Percentiles rank a stretch among this genome's conserved stretches.
Conservation (phyloP, 2,329 filamentous ascomycete genomes). For the Trichoderma sp. region DNA sequence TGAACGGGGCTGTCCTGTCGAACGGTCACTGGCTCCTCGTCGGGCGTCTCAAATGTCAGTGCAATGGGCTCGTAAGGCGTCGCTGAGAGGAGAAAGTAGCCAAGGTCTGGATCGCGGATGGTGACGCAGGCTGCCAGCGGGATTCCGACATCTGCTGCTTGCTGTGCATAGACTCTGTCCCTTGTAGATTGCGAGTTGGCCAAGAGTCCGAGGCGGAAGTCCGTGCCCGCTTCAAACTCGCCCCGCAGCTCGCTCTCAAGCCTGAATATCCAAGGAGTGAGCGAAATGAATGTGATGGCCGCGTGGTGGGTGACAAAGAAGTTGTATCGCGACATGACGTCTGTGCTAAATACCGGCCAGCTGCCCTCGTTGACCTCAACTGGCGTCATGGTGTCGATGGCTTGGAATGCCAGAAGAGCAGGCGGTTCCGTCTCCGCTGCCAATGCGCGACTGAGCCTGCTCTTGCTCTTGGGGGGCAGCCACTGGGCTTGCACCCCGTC, state of each 20-base stretch:
- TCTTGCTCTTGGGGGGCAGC: conserved; percentile 60
- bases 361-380: conserved; percentile 58
- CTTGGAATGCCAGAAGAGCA: conserved; percentile 62
- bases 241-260: conserved; percentile 62
- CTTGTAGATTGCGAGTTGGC: conserved; percentile 61
- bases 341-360: conserved; percentile 65
- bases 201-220: conserved; percentile 63
- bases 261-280: conserved; percentile 65
- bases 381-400: conserved; percentile 60
- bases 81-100: conserved; percentile 64
- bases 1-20: conserved; percentile 49
- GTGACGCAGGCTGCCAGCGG: conserved; percentile 57
- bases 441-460: conserved; percentile 46
- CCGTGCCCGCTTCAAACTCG: conserved; percentile 59
- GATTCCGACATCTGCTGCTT: conserved; percentile 49
- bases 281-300: conserved; percentile 61
- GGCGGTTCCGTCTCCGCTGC: conserved; percentile 47
- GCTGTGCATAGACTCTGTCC: conserved; percentile 60
- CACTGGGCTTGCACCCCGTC: conserved; percentile 67
- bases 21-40: conserved; percentile 51
- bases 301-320: conserved; percentile 65
- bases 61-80: conserved; percentile 61
- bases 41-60: conserved; percentile 62
- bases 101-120: conserved; percentile 63
- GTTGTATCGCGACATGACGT: conserved; percentile 63